Evolutionary conservation across 2,329 filamentous ascomycete genomes (phyloP).

Genomic region (Colletotrichum sp.): DNA sequence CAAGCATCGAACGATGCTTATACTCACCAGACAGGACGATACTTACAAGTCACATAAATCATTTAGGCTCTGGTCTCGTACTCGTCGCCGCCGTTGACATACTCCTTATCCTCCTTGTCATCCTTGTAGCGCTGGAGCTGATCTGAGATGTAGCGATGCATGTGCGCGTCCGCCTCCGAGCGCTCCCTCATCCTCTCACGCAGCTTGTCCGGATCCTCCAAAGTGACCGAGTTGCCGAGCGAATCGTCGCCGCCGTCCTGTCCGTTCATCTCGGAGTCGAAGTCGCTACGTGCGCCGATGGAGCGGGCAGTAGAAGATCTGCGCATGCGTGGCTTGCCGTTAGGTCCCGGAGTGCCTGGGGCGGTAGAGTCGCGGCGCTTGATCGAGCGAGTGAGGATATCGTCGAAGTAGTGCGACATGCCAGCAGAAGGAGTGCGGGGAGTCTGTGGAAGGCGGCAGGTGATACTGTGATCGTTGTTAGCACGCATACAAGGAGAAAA

Average conservation of each 20-base stretch:
- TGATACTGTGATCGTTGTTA: slow-evolving; percentile 62
- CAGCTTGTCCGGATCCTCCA: slow-evolving; percentile 34
- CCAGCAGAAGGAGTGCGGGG: slow-evolving; percentile 84
- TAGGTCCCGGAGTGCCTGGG: slow-evolving; percentile 28
- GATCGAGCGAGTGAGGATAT: slow-evolving; percentile 72
- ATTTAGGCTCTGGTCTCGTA: slow-evolving; percentile 42
- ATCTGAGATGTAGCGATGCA: slow-evolving; percentile 82
- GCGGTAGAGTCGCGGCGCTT: slow-evolving; percentile 41
- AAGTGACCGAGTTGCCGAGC: slow-evolving; percentile 13
- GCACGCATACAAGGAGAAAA: not conserved
- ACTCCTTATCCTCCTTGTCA: slow-evolving; percentile 29
- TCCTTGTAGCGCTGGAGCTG: slow-evolving; percentile 74
- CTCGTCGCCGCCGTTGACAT: slow-evolving; percentile 40
- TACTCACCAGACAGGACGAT: not conserved
- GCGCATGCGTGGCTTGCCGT: slow-evolving; percentile 61
- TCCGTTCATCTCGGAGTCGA: slow-evolving; percentile 56
- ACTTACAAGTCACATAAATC: not conserved
- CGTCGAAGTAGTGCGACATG: slow-evolving; percentile 95
- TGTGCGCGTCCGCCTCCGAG: slow-evolving; percentile 68
- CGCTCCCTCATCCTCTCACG: slow-evolving; percentile 56
- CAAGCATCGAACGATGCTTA: not conserved
- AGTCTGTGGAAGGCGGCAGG: slow-evolving; percentile 90
- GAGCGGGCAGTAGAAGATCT: slow-evolving; percentile 84
- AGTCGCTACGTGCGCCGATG: slow-evolving; percentile 85
- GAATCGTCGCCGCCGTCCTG: slow-evolving; percentile 45